Base-by-base conservation (phyloP, 331 rosid species). In the Quercus lobata region DNA sequence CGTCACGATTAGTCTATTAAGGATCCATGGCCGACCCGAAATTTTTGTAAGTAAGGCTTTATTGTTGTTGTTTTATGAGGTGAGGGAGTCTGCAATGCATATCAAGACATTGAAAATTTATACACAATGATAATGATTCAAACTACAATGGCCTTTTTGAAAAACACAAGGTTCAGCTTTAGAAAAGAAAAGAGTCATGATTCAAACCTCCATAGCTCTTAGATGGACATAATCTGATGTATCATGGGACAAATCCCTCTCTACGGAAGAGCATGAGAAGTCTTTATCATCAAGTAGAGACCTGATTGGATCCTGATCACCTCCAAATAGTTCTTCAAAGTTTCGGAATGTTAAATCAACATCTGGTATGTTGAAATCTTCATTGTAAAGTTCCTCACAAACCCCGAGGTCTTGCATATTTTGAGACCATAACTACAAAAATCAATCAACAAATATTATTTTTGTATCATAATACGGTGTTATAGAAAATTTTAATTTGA, bases 381-480 rank as follows among this genome's bases (percentile, higher is more conserved):
- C 98, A 30, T 34, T 73, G 57, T 77, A 87, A 61, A 92, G 85
- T 61, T 92, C 98, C 81, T 91, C 94, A 34, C 98, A 94, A 75
- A 94, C 91, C 62, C 97, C 97, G 12, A 94, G 91, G 84, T 94
- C 97, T 86, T 94, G 94, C 86, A 94, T 92, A 73, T 90, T 91
- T 84, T 92, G 97, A 78, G 94, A 82, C 98, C 98, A 94, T 57
- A 92, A 54, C 97, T 94, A 88, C 89, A 87, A 86, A 86, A 52
- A 78, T 83, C 29, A 57, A 81, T 69, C 29, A 69, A 57, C 17
- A 21, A 30, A 12, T 24, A 10, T 57, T 18, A 69, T 18, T 75
- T 52, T 32, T 62, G 7, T 29, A 25, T 3, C 37, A 60, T 15
- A 24, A 60, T 24, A 58, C 41, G 16, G 56, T 10, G 49, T 35